Percentiles rank a stretch among this genome's conserved stretches.
phyloP scores from a whole-genome alignment of 768 basidiomycete species.

The Boletus tomentosulus region DNA sequence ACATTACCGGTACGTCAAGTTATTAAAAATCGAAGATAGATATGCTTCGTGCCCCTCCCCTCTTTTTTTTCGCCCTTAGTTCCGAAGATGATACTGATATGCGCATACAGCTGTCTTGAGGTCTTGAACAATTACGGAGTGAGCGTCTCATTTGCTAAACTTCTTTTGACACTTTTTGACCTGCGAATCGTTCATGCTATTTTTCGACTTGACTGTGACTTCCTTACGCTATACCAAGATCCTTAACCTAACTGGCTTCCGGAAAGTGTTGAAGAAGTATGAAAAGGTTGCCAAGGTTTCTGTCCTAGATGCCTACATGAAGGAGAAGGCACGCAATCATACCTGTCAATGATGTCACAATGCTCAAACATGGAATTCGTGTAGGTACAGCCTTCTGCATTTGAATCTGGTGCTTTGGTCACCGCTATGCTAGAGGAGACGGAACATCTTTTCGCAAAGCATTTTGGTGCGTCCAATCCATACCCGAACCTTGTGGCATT shows the following conservation, averaged over 20 bases:
- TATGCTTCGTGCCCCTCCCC: too few relatives aligned
- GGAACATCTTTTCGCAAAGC: constrained; percentile 69
- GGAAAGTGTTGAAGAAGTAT: constrained; percentile 83
- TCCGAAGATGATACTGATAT: background rate
- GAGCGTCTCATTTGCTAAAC: background rate
- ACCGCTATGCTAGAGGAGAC: constrained; percentile 66
- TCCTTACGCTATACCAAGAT: constrained; percentile 40
- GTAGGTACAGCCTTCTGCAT: constrained; percentile 64
- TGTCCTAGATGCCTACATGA: constrained; percentile 78
- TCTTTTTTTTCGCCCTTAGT: too few relatives aligned
- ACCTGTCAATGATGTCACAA: background rate
- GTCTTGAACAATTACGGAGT: background rate
- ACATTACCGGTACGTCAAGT: constrained; percentile 59
- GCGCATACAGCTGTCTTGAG: background rate
- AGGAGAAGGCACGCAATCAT: constrained; percentile 53
- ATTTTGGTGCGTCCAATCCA: constrained; percentile 56
- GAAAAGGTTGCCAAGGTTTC: constrained; percentile 73
- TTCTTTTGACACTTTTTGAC: background rate
- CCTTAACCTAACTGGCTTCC: constrained; percentile 85
- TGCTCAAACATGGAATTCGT: background rate
- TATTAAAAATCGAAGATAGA: too few relatives aligned
- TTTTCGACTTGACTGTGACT: background rate
- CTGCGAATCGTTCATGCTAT: too few relatives aligned
- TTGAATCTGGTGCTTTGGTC: constrained; percentile 60
- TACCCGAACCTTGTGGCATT: background rate